Conservation (phyloP, 495 filamentous ascomycete species). For the Podospora didyma region DNA sequence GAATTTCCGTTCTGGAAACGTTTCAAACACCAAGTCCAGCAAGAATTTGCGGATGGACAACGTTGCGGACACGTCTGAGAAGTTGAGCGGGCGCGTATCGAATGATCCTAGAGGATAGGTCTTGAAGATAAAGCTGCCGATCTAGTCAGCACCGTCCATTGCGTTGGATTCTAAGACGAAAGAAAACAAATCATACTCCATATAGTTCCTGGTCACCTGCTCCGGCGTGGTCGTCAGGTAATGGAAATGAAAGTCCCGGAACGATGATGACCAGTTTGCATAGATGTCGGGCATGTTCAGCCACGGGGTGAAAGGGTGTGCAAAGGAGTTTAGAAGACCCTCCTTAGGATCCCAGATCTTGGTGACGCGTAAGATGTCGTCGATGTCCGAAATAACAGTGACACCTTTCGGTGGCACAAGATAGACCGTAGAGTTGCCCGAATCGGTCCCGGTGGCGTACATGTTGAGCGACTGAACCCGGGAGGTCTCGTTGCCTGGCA, state of each 20-base stretch:
- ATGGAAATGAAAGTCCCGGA: conserved; percentile 71
- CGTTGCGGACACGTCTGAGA: conserved; percentile 67
- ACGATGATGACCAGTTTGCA: conserved; percentile 56
- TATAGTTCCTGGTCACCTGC: conserved; percentile 67
- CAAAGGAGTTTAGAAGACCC: conserved; percentile 74
- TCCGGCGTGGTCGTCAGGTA: conserved; percentile 82
- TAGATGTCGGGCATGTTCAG: conserved; percentile 76
- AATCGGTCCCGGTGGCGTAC: conserved; percentile 56
- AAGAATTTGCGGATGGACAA: conserved; percentile 65
- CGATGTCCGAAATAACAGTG: conserved; percentile 71
- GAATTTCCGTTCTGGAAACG: conserved; percentile 71
- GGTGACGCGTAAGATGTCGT: conserved; percentile 77
- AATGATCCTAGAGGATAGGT: conserved; percentile 65
- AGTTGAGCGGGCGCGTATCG: conserved; percentile 75
- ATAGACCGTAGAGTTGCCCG: conserved; percentile 72
- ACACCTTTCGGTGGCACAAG: conserved; percentile 64
- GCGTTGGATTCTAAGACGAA: neutral
- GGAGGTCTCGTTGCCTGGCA: conserved; percentile 57
- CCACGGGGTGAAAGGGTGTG: conserved; percentile 65
- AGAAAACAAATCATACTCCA: neutral
- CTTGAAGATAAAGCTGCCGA: conserved; percentile 34
- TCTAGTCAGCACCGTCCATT: neutral
- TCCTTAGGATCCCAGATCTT: conserved; percentile 73
- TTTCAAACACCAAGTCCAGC: conserved; percentile 66
- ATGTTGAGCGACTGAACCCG: conserved; percentile 62